Percentiles rank a stretch among this genome's conserved stretches.
These are phyloP conservation scores for Scheffersomyces illinoinensis DNA, from an alignment of 1,139 yeast genomes.

Conservation along the genomic window DNA sequence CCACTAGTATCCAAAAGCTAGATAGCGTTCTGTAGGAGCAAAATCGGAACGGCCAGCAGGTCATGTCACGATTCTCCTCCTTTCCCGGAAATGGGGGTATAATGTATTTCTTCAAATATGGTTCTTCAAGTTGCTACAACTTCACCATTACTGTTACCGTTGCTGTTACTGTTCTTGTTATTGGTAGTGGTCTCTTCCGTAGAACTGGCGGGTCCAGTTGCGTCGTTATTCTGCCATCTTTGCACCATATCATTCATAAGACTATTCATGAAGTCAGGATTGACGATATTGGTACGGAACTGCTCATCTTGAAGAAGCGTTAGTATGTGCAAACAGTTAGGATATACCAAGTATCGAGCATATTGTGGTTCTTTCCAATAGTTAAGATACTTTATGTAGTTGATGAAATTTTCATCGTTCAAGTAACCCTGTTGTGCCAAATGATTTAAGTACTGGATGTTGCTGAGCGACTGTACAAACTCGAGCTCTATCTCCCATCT, in stretches of 20 bases:
- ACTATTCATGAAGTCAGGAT: constrained; percentile 58
- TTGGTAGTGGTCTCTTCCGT: constrained; percentile 6
- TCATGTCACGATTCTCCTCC: neutral
- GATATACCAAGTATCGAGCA: constrained; percentile 67
- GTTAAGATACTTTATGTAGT: constrained; percentile 65
- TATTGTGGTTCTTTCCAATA: constrained; percentile 75
- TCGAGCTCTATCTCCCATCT: constrained; percentile 84
- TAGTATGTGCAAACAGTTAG: constrained; percentile 69
- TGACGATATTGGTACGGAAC: constrained; percentile 54
- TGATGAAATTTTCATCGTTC: constrained; percentile 59
- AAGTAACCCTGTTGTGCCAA: constrained; percentile 74
- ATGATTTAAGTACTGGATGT: constrained; percentile 72
- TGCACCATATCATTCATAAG: constrained; percentile 77
- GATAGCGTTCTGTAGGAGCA: neutral
- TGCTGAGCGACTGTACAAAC: constrained; percentile 80
- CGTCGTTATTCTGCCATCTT: constrained; percentile 53
- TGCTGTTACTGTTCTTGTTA: constrained; percentile 21
- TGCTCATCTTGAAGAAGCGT: constrained; percentile 58
- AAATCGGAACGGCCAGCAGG: neutral
- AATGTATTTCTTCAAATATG: neutral
- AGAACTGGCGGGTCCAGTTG: neutral
- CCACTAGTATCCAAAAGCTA: neutral
- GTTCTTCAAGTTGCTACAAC: neutral
- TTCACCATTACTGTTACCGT: constrained; percentile 9
- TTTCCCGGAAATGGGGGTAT: neutral